Evolutionary conservation across 2,329 filamentous ascomycete species (phyloP).

Genomic region (Zymoseptoria pseudotritici): DNA sequence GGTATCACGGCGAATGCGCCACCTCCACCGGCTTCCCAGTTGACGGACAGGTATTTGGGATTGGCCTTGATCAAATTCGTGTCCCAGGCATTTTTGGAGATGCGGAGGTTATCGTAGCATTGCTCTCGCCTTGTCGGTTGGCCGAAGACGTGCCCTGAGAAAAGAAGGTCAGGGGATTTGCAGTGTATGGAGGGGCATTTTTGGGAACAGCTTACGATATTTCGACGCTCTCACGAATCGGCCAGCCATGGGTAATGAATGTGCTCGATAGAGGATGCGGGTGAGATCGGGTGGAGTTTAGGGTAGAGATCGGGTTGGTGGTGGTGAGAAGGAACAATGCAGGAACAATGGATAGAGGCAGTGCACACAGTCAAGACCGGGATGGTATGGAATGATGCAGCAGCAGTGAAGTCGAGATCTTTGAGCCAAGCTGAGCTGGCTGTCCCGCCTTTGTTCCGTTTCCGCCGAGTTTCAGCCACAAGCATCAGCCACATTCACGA

Average conservation of each 20-base stretch:
- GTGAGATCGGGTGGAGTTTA: background rate
- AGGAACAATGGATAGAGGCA: background rate
- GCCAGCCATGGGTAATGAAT: slow-evolving; percentile 50
- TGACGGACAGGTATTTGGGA: slow-evolving; percentile 90
- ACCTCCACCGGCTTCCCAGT: slow-evolving; percentile 95
- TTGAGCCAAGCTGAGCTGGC: background rate
- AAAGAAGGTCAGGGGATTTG: slow-evolving; percentile 4
- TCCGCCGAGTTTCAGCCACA: background rate
- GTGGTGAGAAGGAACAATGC: background rate
- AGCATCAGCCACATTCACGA: background rate
- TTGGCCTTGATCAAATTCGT: slow-evolving; percentile 98
- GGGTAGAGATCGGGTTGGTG: background rate
- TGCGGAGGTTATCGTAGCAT: slow-evolving; percentile 96
- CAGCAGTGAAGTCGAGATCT: background rate
- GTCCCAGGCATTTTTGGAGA: slow-evolving; percentile 98
- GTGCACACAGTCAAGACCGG: background rate
- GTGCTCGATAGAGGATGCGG: background rate
- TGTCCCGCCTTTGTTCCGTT: background rate
- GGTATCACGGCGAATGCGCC: slow-evolving; percentile 96
- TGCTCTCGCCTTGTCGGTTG: slow-evolving; percentile 92
- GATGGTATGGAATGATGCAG: background rate
- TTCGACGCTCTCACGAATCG: slow-evolving; percentile 68
- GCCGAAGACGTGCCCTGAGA: slow-evolving; percentile 90
- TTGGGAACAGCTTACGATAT: slow-evolving; percentile 51
- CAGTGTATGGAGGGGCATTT: background rate